A percentile compares a stretch with the other conserved stretches of the same genome.
phyloP scores from a whole-genome alignment of 257 asterid genomes.

The Parsonsia alboflavescens region DNA sequence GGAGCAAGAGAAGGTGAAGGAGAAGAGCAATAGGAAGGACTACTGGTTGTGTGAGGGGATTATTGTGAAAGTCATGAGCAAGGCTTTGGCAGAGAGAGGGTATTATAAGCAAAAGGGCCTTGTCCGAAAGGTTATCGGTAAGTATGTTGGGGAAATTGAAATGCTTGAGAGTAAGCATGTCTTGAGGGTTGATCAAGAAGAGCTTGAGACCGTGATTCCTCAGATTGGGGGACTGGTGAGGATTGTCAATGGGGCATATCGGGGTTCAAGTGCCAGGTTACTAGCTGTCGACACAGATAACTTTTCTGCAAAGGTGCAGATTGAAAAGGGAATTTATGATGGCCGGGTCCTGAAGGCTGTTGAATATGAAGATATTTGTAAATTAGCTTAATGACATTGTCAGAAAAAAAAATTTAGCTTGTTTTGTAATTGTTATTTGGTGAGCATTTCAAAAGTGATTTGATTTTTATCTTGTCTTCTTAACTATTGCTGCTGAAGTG shows the following conservation, averaged over 20 bases:
- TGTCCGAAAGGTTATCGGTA: conserved; percentile 68
- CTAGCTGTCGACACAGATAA: conserved; percentile 54
- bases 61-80: conserved; percentile 84
- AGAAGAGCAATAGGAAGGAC: conserved; percentile 79
- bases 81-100: conserved; percentile 71
- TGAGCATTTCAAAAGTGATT: not conserved
- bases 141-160: conserved; percentile 84
- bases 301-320: conserved; percentile 77
- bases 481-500: not conserved
- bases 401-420: not conserved
- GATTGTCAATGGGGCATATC: conserved; percentile 89
- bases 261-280: conserved; percentile 70
- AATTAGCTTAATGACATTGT: conserved; percentile 39
- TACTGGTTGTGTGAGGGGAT: conserved; percentile 89
- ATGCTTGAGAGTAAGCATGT: conserved; percentile 89
- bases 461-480: not conserved
- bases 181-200: conserved; percentile 84
- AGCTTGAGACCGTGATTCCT: conserved; percentile 92
- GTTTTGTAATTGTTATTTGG: not conserved
- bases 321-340: conserved; percentile 86
- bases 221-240: conserved; percentile 88
- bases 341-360: conserved; percentile 79
- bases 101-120: conserved; percentile 89
- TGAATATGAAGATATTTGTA: conserved; percentile 89
- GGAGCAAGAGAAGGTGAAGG: conserved; percentile 83